These are phyloP conservation scores for Paracorniculantispora psalliotae DNA, from an alignment of 2,329 filamentous ascomycete genomes.

Conservation along the genomic window DNA sequence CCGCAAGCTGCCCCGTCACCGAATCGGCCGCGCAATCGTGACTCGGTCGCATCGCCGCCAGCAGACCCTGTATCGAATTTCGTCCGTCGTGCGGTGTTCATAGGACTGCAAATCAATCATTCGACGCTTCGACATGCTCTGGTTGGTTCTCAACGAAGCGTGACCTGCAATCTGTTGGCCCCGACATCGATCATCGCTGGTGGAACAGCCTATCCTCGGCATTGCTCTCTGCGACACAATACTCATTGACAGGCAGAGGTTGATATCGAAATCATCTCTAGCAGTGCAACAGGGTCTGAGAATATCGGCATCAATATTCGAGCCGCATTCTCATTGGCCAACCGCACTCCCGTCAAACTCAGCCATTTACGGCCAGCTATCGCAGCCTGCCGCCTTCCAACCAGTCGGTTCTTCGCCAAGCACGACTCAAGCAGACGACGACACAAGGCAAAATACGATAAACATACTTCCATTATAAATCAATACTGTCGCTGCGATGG, in stretches of 20 bases:
- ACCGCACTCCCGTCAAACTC: neutral
- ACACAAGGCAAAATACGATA: neutral
- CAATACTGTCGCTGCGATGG: slow-evolving; percentile 24
- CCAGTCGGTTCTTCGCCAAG: neutral
- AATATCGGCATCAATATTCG: neutral
- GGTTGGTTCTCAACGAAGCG: neutral
- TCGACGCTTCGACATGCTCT: neutral
- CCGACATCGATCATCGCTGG: neutral
- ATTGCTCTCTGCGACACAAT: neutral
- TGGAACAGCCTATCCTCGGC: neutral
- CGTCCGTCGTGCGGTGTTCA: neutral
- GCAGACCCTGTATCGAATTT: neutral
- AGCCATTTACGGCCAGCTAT: neutral
- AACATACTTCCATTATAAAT: neutral
- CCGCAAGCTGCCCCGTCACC: neutral
- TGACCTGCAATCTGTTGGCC: neutral
- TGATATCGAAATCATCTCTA: neutral
- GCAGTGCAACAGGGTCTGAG: no score
- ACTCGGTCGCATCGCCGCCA: neutral
- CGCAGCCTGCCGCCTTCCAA: neutral
- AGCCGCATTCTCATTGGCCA: neutral
- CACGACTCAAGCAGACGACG: neutral
- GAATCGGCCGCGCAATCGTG: neutral
- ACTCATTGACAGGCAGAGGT: neutral
- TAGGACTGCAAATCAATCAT: neutral